phyloP scores from a whole-genome alignment of 176 grass and related monocot species.

The Carex cristatella region DNA sequence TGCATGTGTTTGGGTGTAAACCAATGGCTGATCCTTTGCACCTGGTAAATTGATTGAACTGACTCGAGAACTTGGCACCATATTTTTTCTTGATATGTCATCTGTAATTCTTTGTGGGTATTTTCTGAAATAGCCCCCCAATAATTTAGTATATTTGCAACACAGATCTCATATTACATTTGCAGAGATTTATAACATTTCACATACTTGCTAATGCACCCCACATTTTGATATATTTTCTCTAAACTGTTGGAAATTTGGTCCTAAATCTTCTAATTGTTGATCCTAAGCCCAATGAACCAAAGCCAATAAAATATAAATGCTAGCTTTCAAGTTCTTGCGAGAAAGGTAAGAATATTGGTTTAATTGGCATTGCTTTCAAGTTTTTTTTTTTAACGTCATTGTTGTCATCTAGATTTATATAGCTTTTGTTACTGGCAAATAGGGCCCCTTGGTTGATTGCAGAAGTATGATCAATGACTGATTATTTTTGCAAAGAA shows the following conservation, averaged over 20 bases:
- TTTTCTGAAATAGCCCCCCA: slow-evolving; percentile 1
- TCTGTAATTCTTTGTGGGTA: slow-evolving; percentile 2
- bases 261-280: background rate
- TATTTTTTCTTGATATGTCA: background rate
- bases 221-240: slow-evolving; percentile 5
- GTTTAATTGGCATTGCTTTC: background rate
- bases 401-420: background rate
- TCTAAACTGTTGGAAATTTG: background rate
- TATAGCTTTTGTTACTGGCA: background rate
- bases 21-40: slow-evolving; percentile 86
- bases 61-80: background rate
- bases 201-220: background rate
- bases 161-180: background rate
- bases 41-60: slow-evolving; percentile 60
- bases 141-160: slow-evolving; percentile 8
- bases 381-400: background rate
- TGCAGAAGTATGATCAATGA: background rate
- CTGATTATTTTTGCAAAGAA: background rate
- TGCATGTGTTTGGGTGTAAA: slow-evolving; percentile 97
- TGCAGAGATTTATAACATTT: background rate
- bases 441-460: background rate
- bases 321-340: background rate
- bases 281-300: background rate
- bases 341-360: slow-evolving; percentile 6
- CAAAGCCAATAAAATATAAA: background rate